Evolutionary conservation across 495 filamentous ascomycete genomes (phyloP).

Genomic region (Amphirosellinia nigrospora): DNA sequence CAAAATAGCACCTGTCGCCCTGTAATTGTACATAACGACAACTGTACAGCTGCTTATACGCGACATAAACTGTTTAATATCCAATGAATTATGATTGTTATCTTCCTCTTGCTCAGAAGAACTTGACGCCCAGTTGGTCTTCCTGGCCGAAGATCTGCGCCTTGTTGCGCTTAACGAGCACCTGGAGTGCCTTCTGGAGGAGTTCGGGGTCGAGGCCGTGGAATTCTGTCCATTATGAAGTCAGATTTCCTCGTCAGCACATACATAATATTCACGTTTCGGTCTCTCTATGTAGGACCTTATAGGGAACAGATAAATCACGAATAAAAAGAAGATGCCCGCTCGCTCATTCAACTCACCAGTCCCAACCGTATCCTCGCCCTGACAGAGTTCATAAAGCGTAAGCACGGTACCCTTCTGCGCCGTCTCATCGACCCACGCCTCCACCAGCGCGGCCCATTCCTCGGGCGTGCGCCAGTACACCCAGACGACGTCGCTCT

Average conservation of each 20-base stretch:
- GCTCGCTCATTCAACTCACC: constrained; percentile 36
- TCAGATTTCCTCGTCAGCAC: constrained; percentile 16
- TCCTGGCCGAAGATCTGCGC: constrained; percentile 92
- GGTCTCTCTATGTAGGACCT: background rate
- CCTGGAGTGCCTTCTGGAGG: constrained; percentile 74
- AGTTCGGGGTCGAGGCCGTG: constrained; percentile 85
- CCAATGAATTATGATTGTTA: constrained; percentile 18
- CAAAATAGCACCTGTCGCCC: constrained; percentile 9
- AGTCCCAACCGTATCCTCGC: constrained; percentile 48
- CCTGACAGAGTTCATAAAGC: constrained; percentile 55
- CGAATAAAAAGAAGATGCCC: background rate
- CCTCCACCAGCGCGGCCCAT: constrained; percentile 53
- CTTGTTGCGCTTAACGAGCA: constrained; percentile 86
- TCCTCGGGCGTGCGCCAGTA: constrained; percentile 58
- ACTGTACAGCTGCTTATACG: constrained; percentile 10
- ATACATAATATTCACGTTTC: background rate
- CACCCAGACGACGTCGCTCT: constrained; percentile 47
- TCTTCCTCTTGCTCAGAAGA: constrained; percentile 67
- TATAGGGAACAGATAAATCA: background rate
- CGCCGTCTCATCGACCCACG: constrained; percentile 54
- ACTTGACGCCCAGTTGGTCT: constrained; percentile 90
- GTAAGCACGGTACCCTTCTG: constrained; percentile 56
- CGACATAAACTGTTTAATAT: constrained; percentile 15
- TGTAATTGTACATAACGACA: constrained; percentile 17
- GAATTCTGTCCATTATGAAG: constrained; percentile 64